Percentiles rank a stretch among this genome's conserved stretches.
phyloP scores from a whole-genome alignment of 192 early-diverging fungal species.

The Kickxella alabastrina region DNA sequence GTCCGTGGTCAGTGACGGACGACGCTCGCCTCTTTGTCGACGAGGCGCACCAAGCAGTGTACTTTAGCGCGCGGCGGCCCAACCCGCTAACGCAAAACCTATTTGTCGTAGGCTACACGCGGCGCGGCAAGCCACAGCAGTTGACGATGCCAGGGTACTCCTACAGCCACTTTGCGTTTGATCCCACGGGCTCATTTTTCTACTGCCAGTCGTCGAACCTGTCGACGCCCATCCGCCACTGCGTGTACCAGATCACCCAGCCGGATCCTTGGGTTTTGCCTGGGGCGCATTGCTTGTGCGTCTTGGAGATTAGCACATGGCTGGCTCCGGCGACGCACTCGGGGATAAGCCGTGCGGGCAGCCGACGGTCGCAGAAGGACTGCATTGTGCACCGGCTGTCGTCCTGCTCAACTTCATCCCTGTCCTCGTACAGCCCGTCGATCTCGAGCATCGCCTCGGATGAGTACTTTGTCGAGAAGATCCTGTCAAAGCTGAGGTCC shows the following conservation, averaged over 20 bases:
- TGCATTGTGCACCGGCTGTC: neutral
- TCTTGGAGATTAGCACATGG: too few species aligned
- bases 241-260: constrained; percentile 7
- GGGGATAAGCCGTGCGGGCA: neutral
- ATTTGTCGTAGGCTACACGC: constrained; percentile 5
- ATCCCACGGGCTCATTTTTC: constrained; percentile 6
- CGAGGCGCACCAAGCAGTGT: constrained; percentile 7
- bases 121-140: neutral
- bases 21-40: constrained; percentile 18
- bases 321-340: neutral
- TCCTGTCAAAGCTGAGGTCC: constrained; percentile 8
- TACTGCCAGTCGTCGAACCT: constrained; percentile 24
- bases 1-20: constrained; percentile 12
- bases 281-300: constrained; percentile 4
- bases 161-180: constrained; percentile 15
- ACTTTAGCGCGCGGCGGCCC: constrained; percentile 14
- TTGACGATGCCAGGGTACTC: constrained; percentile 14
- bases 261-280: neutral
- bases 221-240: constrained; percentile 8
- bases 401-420: neutral
- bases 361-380: neutral
- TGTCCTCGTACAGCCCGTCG: neutral
- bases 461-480: constrained; percentile 12
- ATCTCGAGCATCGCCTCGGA: constrained; percentile 13
- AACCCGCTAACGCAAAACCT: constrained; percentile 14